A percentile compares a stretch with the other conserved stretches of the same genome.
These are phyloP conservation scores for Discostella stelligeroides DNA, from an alignment of 108 stramenopile species.

Conservation along the genomic window DNA sequence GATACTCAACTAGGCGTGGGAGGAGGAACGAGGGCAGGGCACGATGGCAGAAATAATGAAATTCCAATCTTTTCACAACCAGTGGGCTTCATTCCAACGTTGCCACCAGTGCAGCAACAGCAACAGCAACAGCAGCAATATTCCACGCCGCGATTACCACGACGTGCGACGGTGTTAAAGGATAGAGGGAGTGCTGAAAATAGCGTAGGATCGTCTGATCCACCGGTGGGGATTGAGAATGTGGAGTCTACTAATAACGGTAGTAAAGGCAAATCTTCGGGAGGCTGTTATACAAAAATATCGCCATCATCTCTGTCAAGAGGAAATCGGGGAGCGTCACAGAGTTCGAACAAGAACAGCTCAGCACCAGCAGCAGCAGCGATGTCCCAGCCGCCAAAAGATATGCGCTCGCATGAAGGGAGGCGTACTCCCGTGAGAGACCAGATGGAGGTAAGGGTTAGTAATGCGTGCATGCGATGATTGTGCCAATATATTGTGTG, in stretches of 20 bases:
- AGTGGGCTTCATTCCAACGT: not conserved
- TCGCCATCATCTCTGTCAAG: slow-evolving; percentile 2
- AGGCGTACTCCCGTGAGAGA: slow-evolving; percentile 44
- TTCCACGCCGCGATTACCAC: slow-evolving; percentile 16
- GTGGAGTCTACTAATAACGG: not conserved
- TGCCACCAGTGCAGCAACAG: not conserved
- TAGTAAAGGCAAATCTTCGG: not conserved
- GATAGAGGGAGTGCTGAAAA: slow-evolving; percentile 51
- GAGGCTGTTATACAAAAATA: slow-evolving; percentile 1
- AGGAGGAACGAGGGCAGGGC: slow-evolving; percentile 7
- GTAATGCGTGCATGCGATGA: not conserved
- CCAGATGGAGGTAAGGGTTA: slow-evolving; percentile 31
- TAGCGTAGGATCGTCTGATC: slow-evolving; percentile 31
- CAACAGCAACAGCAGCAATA: slow-evolving; percentile 14
- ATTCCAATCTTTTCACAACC: not conserved
- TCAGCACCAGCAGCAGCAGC: not conserved
- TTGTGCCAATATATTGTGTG: not conserved
- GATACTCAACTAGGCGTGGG: slow-evolving; percentile 25
- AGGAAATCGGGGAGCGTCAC: slow-evolving; percentile 6
- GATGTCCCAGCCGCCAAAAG: slow-evolving; percentile 15
- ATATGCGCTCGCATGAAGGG: slow-evolving; percentile 23
- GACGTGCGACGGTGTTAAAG: slow-evolving; percentile 23
- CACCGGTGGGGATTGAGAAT: not conserved
- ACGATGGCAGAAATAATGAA: not conserved
- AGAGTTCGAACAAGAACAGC: not conserved